Evolutionary conservation across 192 early-diverging fungal genomes (phyloP), one percentile per base, ranked within the genome.

Genomic region (Dispira simplex): DNA sequence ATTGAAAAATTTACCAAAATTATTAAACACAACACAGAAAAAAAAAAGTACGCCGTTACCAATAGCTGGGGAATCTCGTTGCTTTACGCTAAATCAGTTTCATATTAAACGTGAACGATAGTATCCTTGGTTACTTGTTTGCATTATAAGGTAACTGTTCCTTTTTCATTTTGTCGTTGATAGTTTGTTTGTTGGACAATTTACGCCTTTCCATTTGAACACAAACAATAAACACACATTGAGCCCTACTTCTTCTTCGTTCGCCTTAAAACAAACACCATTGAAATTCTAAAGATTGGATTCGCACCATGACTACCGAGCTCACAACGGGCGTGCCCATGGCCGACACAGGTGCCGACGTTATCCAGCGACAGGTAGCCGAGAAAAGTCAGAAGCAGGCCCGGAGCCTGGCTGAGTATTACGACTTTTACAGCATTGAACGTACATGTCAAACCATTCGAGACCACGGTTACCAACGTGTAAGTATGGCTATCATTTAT

Each of bases 341-440:
- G 54, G 54, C 16, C 16, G 28, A 26, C 54, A 56, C 20, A 1
- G 54, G 54, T 18, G 54, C 25, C 28, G 54, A 56, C 54, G 54
- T 28, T 26, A 56, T 56, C 54, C 25, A 56, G 54, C 54, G 54
- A 21, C 54, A 56, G 25, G 54, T 56, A 3, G 9, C 54, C 54
- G 54, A 56, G 23, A 21, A 21, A 13, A 26, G 25, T 56, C 54
- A 28, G 3, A 56, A 56, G 9, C 23, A 27, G 13, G 54, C 54
- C 54, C 12, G 11, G 14, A 23, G 8, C 3, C 54, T 14, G 12
- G 3, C 13, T 21, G 20, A 56, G 54, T 56, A 56, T 28, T 56
- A 56, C 21, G 54, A 56, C 25, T 56, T 56, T 26, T 56, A 56
- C 54, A 21, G 23, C 9, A 18, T 56, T 26, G 54, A 25, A 14